Conservation (phyloP, 768 basidiomycete species). For the Mycena leptocephala region DNA sequence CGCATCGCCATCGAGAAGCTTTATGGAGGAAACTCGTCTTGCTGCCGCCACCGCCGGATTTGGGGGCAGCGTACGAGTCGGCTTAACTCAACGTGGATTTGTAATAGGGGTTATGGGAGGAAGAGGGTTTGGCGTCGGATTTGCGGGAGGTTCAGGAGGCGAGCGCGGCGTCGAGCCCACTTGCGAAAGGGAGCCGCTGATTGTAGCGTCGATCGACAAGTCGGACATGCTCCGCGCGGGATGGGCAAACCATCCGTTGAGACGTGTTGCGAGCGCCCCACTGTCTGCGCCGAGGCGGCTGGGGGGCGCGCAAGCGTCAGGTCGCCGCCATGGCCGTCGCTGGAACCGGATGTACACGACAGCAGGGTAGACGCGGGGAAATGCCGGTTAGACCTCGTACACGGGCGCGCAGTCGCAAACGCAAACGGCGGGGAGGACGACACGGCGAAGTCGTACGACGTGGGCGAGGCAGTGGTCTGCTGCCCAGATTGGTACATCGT, state of each 20-base stretch:
- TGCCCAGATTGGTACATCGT: constrained; percentile 81
- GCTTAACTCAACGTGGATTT: neutral
- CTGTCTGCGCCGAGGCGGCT: too few relatives aligned
- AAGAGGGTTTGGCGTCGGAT: neutral
- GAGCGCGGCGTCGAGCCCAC: neutral
- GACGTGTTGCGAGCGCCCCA: too few relatives aligned
- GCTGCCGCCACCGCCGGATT: too few relatives aligned
- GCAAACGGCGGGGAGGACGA: too few relatives aligned
- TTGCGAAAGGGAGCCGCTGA: neutral
- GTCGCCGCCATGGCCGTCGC: too few relatives aligned
- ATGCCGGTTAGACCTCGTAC: neutral
- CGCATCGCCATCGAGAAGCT: too few relatives aligned
- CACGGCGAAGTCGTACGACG: constrained; percentile 64
- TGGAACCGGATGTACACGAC: neutral
- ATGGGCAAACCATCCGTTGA: too few relatives aligned
- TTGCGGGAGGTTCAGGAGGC: neutral
- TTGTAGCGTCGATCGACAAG: too few relatives aligned
- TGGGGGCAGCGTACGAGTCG: neutral
- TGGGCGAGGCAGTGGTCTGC: constrained; percentile 75
- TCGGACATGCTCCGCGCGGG: too few relatives aligned
- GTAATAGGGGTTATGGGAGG: neutral
- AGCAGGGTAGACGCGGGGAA: neutral
- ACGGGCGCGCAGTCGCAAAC: neutral
- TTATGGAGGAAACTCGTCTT: too few relatives aligned
- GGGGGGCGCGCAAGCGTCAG: too few relatives aligned